Evolutionary conservation across 129 eudicot species (phyloP).

Genomic region (Logfia minima): DNA sequence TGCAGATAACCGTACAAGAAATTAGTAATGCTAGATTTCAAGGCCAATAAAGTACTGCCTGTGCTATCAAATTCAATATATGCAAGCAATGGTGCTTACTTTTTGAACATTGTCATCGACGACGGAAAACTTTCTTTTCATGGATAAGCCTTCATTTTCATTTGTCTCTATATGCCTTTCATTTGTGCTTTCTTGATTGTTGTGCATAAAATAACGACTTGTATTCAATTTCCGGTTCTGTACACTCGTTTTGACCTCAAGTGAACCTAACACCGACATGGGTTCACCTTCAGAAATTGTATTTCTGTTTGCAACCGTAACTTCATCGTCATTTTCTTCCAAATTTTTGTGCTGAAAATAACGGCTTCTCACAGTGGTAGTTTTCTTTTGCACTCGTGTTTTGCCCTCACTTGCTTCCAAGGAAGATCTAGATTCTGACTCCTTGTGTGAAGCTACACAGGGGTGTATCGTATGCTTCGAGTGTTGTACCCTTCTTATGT

Average conservation of each 20-base stretch:
- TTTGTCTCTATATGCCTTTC: slow-evolving; percentile 23
- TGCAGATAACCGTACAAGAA: slow-evolving; percentile 10
- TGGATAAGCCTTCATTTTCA: slow-evolving; percentile 27
- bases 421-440: slow-evolving; percentile 24
- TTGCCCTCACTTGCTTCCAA: slow-evolving; percentile 29
- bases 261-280: slow-evolving; percentile 15
- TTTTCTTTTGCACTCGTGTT: slow-evolving; percentile 37
- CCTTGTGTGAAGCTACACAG: slow-evolving; percentile 56
- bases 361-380: slow-evolving; percentile 49
- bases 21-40: not conserved
- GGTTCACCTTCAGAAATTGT: slow-evolving; percentile 23
- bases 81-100: slow-evolving; percentile 38
- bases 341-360: slow-evolving; percentile 47
- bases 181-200: slow-evolving; percentile 29
- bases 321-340: slow-evolving; percentile 28
- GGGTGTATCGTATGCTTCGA: slow-evolving; percentile 49
- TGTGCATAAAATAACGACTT: slow-evolving; percentile 34
- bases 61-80: not conserved
- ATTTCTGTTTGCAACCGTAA: slow-evolving; percentile 12
- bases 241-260: slow-evolving; percentile 17
- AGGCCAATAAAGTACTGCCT: not conserved
- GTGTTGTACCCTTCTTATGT: slow-evolving; percentile 32
- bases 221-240: slow-evolving; percentile 21
- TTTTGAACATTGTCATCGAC: slow-evolving; percentile 35
- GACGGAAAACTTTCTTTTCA: slow-evolving; percentile 56